Evolutionary conservation across 352 stramenopile species (phyloP).

Genomic region (Phytophthora lateralis): DNA sequence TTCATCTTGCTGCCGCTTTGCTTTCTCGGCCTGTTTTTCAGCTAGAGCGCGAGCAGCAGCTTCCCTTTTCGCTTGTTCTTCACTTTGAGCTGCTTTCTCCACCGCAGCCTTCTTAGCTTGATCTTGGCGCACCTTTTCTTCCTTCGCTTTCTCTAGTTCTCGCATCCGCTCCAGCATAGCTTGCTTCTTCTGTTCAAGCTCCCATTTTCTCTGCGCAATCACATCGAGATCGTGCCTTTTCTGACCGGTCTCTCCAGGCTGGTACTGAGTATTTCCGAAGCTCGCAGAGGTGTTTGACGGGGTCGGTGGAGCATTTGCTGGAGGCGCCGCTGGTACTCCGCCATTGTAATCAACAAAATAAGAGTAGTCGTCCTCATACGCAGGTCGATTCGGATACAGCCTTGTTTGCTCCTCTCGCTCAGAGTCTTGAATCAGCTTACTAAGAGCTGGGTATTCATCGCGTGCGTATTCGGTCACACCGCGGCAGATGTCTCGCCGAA

Average conservation of each 20-base stretch:
- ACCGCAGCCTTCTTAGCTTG: conserved; percentile 42
- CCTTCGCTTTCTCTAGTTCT: conserved; percentile 51
- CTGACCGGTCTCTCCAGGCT: conserved; percentile 23
- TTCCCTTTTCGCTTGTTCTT: conserved; percentile 32
- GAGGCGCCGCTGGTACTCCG: not conserved
- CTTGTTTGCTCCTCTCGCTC: conserved; percentile 59
- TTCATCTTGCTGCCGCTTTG: conserved; percentile 39
- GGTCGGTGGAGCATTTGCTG: conserved; percentile 5
- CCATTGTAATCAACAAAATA: conserved; percentile 65
- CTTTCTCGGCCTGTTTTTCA: conserved; percentile 42
- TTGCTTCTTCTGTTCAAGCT: conserved; percentile 66
- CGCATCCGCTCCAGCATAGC: conserved; percentile 57
- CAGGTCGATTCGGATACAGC: conserved; percentile 64
- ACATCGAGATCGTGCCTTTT: conserved; percentile 53
- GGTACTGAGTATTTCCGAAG: conserved; percentile 6
- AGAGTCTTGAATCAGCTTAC: conserved; percentile 67
- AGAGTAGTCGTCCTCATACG: conserved; percentile 76
- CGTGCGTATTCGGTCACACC: conserved; percentile 81
- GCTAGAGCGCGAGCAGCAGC: conserved; percentile 33
- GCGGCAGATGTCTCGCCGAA: conserved; percentile 75
- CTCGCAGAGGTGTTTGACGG: not conserved
- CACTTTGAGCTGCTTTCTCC: conserved; percentile 29
- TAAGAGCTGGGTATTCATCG: conserved; percentile 76
- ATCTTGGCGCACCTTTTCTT: conserved; percentile 52
- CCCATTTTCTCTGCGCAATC: conserved; percentile 59